Base-by-base conservation (phyloP, 495 filamentous ascomycete genomes). In the Massariosphaeria phaeospora region DNA sequence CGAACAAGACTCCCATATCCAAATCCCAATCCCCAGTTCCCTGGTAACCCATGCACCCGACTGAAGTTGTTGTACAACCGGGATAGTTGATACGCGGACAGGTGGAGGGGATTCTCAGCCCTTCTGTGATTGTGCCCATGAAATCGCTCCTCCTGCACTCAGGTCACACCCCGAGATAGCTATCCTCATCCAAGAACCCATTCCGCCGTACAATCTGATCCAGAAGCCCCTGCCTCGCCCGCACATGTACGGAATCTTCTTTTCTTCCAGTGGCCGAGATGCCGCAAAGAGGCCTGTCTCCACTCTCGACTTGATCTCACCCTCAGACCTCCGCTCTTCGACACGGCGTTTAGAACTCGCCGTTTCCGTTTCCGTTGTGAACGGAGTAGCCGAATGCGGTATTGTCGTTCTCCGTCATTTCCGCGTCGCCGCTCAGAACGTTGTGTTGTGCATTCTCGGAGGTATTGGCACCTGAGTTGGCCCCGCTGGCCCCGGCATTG, bases 301-400 rank as follows among this genome's bases (percentile, higher is more conserved):
- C 31, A 11, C 26, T 49, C 3, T 55, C 33, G 45, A 48, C 34
- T 46, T 29, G 40, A 47, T 43, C 15, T 48, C 18, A 17, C n/a
- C 18, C 27, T 24, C 26, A 48, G 36, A 31, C 57, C 57, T 29
- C 47, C 56, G 42, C n/a, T 35, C 26, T 45, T 38, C 52, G 63
- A 39, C 55, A 26, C 63, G 48, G 47, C 59, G 23, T 45, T 53
- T 66, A 67, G 51, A 61, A 67, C 15, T 66, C 66, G 57, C 46
- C 52, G 38, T 42, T 17, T 39, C 66, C 59, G 44, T 63, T 66
- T 27, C 50, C 64, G 62, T 64, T 66, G 60, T 68, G 66, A 23
- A 66, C 63, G 21, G 63, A 43, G 57, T 72, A 71, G 10, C 55
- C 66, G 48, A 72, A 72, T 15, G 69, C 65, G 21, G 60, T 52